These are phyloP conservation scores for Lactarius deliciosus DNA, from an alignment of 768 basidiomycete species.

Conservation along the genomic window DNA sequence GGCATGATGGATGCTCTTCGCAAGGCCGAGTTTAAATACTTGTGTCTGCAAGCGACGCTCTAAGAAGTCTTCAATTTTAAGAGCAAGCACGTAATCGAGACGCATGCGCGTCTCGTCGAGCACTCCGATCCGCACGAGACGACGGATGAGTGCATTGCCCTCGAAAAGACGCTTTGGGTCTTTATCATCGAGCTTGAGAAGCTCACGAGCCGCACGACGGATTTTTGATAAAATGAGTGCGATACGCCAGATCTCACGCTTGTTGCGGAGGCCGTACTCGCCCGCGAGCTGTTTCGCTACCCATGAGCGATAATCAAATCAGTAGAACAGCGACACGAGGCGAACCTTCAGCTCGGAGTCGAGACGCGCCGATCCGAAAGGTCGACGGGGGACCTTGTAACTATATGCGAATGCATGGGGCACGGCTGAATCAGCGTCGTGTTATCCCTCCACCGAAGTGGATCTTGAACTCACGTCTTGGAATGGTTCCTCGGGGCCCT, in stretches of 20 bases:
- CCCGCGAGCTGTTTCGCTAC: conserved; percentile 77
- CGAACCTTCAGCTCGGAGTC: conserved; percentile 97
- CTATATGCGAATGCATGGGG: conserved; percentile 58
- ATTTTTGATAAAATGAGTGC: conserved; percentile 98
- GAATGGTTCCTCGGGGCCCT: conserved; percentile 91
- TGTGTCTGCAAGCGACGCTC: conserved; percentile 98
- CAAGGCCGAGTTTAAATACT: conserved; percentile 98
- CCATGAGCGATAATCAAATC: neutral
- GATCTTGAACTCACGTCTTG: conserved; percentile 91
- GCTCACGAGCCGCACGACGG: conserved; percentile 99
- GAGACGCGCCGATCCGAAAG: conserved; percentile 97
- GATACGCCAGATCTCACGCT: conserved; percentile 99
- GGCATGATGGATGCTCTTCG: conserved; percentile 98
- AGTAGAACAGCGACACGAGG: neutral
- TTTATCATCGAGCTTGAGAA: conserved; percentile 98
- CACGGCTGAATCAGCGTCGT: conserved; percentile 65
- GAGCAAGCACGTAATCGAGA: conserved; percentile 99
- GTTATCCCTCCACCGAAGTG: conserved; percentile 63
- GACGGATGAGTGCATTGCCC: conserved; percentile 93
- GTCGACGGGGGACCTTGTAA: conserved; percentile 98
- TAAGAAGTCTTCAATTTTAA: conserved; percentile 99
- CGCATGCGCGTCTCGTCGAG: conserved; percentile 99
- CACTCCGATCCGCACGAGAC: conserved; percentile 99
- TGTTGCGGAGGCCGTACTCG: conserved; percentile 99
- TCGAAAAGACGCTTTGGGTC: conserved; percentile 99